Evolutionary conservation across 2,329 filamentous ascomycete species (phyloP), one percentile per base, ranked within the genome.

Genomic region (Dothistroma pini): DNA sequence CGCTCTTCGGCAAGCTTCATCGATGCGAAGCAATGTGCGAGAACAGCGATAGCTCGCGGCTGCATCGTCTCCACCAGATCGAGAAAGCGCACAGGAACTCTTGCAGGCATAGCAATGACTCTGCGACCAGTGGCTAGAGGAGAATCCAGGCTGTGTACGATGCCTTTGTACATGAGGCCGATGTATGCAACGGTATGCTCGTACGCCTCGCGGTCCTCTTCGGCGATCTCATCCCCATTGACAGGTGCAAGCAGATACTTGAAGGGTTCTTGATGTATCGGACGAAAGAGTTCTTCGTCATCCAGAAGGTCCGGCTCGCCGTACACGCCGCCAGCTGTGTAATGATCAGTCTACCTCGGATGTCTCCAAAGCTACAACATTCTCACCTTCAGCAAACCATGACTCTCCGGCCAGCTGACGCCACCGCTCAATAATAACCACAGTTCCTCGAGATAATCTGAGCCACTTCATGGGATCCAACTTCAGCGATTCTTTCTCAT

Each of bases 131-230:
- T 67, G 1, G 62, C 63, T 10, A 67, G 50, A 3, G 63, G 59
- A 4, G 57, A 25, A 35, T 71, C 69, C 21, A 49, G 55, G 14
- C 58, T 54, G 2, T 67, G 62, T 8, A 60, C 32, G 9, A 66
- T 60, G 32, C 65, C 61, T 48, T 63, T 69, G 66, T 68, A 70
- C 35, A 69, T 67, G 8, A 66, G 22, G 16, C 68, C 69, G 19
- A 66, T 60, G 48, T 70, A 69, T 62, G 63, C 64, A 12, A 71
- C 47, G 4, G 63, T 59, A 11, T 65, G 56, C n/a, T 64, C 55
- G 52, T 69, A 70, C 2, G 63, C 59, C 11, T 63, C 53, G n/a
- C 41, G 35, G 54, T 70, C 69, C 31, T 66, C 64, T 11, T 52
- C 35, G n/a, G 48, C 34, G 14, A 68, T 62, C 2, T 48, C 53